Conservation (phyloP, 495 filamentous ascomycete genomes). For the Talaromyces wortmannii region DNA sequence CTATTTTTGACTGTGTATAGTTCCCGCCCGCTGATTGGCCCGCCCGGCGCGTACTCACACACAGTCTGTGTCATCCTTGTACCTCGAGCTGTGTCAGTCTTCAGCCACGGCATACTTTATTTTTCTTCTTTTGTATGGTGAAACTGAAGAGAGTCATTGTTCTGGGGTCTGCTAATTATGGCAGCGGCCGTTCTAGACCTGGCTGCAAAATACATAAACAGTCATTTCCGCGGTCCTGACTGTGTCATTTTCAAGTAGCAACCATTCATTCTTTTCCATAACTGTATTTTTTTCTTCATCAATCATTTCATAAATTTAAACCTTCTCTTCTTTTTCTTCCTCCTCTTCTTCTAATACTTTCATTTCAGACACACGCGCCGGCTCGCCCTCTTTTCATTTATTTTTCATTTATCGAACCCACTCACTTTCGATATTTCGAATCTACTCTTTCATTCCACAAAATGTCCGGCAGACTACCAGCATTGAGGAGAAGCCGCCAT, state of each 20-base stretch:
- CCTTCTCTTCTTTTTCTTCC: too few relatives aligned
- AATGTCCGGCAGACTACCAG: conserved; percentile 28
- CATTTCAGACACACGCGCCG: not conserved
- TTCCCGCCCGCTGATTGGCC: conserved; percentile 2
- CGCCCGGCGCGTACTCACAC: conserved; percentile 1
- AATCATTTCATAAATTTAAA: not conserved
- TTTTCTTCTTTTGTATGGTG: not conserved
- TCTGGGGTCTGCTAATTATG: not conserved
- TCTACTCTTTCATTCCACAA: conserved; percentile 7
- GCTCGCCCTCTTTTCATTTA: not conserved
- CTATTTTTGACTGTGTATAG: conserved; percentile 1
- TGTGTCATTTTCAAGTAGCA: not conserved
- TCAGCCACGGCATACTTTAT: not conserved
- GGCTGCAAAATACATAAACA: not conserved
- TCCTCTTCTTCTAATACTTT: not conserved
- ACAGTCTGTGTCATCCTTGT: not conserved
- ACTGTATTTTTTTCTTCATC: not conserved
- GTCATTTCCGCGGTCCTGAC: not conserved
- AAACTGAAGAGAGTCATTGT: not conserved
- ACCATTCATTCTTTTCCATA: not conserved
- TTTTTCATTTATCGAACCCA: not conserved
- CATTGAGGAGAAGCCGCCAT: conserved; percentile 30
- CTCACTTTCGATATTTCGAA: not conserved
- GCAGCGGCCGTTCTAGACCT: not conserved
- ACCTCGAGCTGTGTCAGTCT: not conserved